Percentiles rank a stretch among this genome's conserved stretches.
Conservation (phyloP, 176 grass and related monocot genomes). For the Bolboschoenus planiculmis region DNA sequence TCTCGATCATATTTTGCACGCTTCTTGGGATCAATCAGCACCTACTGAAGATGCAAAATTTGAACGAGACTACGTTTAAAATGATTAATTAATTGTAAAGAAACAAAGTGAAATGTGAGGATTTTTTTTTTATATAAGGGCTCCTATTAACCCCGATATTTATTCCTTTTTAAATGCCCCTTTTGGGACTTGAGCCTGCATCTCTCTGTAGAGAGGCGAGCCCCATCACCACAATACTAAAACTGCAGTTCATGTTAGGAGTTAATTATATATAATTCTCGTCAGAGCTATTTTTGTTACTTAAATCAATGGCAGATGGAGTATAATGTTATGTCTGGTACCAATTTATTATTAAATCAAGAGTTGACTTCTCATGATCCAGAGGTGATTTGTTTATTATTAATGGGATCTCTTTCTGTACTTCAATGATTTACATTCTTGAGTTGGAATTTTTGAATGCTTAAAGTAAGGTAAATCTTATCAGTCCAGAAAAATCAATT, state of each 20-base stretch:
- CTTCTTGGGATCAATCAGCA: slow-evolving; percentile 16
- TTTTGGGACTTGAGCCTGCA: too few species aligned
- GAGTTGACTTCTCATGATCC: slow-evolving; percentile 10
- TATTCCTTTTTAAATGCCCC: too few species aligned
- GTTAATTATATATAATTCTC: too few species aligned
- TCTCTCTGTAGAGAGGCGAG: too few species aligned
- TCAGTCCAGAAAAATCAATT: neutral
- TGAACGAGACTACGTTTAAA: neutral
- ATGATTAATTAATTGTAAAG: slow-evolving; percentile 5
- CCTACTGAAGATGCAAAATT: slow-evolving; percentile 23
- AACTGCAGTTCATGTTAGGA: too few species aligned
- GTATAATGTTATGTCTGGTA: neutral
- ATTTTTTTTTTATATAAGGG: too few species aligned
- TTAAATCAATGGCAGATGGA: neutral
- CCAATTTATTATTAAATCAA: neutral
- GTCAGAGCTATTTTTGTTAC: neutral
- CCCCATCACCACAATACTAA: too few species aligned
- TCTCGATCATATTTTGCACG: neutral
- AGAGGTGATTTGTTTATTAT: neutral
- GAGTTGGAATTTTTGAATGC: too few species aligned
- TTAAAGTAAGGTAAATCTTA: neutral
- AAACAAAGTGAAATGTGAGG: neutral
- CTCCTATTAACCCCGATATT: too few species aligned
- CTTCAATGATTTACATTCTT: neutral
- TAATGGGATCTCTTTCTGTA: neutral